Evolutionary conservation across 2,329 filamentous ascomycete species (phyloP).

Genomic region (Paramyrothecium sp.): DNA sequence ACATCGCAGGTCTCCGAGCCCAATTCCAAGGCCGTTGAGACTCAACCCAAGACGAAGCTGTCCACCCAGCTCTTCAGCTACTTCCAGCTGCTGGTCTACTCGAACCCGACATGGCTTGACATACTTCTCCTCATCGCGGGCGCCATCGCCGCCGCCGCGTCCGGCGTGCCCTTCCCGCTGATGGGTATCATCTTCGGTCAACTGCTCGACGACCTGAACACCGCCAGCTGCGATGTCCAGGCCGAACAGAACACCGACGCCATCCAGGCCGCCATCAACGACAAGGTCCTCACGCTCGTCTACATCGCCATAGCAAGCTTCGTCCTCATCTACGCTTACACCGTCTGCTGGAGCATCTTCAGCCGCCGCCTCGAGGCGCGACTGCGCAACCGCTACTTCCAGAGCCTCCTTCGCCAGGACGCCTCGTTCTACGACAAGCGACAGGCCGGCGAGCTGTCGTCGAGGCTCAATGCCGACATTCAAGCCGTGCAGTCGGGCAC

Average conservation of each 20-base stretch:
- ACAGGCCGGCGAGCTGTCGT: constrained; percentile 61
- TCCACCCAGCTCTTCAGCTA: constrained; percentile 6
- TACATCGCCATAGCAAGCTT: constrained; percentile 65
- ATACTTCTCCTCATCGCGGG: constrained; percentile 40
- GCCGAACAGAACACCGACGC: constrained; percentile 18
- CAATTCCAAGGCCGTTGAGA: not conserved
- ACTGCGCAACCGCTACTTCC: constrained; percentile 59
- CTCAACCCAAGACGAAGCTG: not conserved
- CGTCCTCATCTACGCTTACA: constrained; percentile 61
- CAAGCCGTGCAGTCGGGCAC: constrained; percentile 66
- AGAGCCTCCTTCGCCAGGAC: constrained; percentile 58
- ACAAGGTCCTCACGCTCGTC: constrained; percentile 59
- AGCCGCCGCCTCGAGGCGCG: constrained; percentile 63
- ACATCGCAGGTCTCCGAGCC: not conserved
- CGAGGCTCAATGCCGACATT: constrained; percentile 64
- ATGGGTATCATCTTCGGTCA: constrained; percentile 64
- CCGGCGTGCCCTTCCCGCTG: constrained; percentile 62
- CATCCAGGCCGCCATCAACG: constrained; percentile 45
- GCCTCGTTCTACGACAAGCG: constrained; percentile 58
- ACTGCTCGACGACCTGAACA: constrained; percentile 60
- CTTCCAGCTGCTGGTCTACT: constrained; percentile 39
- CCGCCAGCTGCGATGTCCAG: constrained; percentile 47
- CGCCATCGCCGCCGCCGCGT: constrained; percentile 46
- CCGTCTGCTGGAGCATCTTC: constrained; percentile 62
- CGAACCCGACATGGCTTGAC: constrained; percentile 41